Evolutionary conservation across 2,329 filamentous ascomycete species (phyloP), one percentile per base, ranked within the genome.

Genomic region (Venturia asperata): DNA sequence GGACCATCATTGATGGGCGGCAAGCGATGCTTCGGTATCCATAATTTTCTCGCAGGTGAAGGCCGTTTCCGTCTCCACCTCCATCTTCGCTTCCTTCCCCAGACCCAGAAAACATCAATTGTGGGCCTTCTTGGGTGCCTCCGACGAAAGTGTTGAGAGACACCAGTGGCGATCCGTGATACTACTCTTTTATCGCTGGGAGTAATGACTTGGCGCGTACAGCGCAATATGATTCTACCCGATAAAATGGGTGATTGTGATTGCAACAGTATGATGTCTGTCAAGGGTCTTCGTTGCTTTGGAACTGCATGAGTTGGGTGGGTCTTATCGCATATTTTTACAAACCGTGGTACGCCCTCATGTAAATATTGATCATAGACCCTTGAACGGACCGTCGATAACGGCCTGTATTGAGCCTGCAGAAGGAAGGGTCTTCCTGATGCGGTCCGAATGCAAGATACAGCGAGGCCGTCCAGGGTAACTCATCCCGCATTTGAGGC

Each of bases 71-170:
- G n/a, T 17, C 52, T 37, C 52, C 52, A 58, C 37, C n/a, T n/a
- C n/a, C n/a, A n/a, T n/a, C n/a, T 37, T 58, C 52, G 52, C 47
- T 37, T 37, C 52, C 47, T 58, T 37, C 52, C 52, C 52, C 52
- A 58, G 52, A 58, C 52, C 52, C 52, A 58, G 52, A n/a, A 41
- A 58, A 58, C 27, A 37, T 39, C 21, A 30, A 13, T 56, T 37
- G 52, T 58, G 52, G 52, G 30, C 52, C 30, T 37, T n/a, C 30
- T 37, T n/a, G 30, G 27, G 13, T 37, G 30, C 37, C 52, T 37
- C 15, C 17, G 17, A 37, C 5, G n/a, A 58, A 58, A 58, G 30
- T 58, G 52, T 58, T 58, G 52, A 58, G 52, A 58, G 52, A 58
- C 52, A 37, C 52, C 52, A 58, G 52, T 58, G 52, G 52, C 52